A percentile compares a stretch with the other conserved stretches of the same genome.
These are phyloP conservation scores for Kingdonia uniflora DNA, from an alignment of 164 flowering plant genomes.

Conservation along the genomic window DNA sequence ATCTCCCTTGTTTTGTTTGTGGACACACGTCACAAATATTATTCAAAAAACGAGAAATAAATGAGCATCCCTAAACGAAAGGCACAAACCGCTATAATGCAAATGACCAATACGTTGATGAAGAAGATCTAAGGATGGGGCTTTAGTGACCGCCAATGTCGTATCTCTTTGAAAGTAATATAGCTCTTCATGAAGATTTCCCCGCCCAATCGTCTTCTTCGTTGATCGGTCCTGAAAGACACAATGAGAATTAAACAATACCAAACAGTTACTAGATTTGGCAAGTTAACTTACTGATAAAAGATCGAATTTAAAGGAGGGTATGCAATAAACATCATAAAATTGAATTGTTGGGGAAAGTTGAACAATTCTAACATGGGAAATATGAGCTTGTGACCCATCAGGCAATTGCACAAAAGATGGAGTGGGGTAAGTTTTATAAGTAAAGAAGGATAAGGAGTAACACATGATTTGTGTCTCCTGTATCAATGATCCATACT, in stretches of 20 bases:
- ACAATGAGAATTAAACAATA: neutral
- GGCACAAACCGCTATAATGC: neutral
- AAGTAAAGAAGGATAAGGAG: neutral
- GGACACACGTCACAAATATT: conserved; percentile 2
- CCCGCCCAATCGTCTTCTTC: neutral
- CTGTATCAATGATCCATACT: conserved; percentile 2
- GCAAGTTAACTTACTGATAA: conserved; percentile 1
- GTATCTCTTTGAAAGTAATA: neutral
- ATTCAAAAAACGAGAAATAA: neutral
- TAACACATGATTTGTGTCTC: neutral
- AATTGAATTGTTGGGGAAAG: neutral
- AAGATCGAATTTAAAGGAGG: neutral
- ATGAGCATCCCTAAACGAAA: neutral
- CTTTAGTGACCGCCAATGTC: neutral
- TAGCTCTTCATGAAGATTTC: neutral
- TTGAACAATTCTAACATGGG: neutral
- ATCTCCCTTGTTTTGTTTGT: neutral
- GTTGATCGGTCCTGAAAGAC: neutral
- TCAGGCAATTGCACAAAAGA: neutral
- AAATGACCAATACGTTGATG: neutral
- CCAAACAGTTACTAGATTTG: neutral
- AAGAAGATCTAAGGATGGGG: neutral
- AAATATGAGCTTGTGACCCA: neutral
- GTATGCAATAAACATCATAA: neutral
- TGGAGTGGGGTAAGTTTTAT: neutral